Evolutionary conservation across 1,284 basidiomycete species (phyloP).

Genomic region (Naganishia sp.): DNA sequence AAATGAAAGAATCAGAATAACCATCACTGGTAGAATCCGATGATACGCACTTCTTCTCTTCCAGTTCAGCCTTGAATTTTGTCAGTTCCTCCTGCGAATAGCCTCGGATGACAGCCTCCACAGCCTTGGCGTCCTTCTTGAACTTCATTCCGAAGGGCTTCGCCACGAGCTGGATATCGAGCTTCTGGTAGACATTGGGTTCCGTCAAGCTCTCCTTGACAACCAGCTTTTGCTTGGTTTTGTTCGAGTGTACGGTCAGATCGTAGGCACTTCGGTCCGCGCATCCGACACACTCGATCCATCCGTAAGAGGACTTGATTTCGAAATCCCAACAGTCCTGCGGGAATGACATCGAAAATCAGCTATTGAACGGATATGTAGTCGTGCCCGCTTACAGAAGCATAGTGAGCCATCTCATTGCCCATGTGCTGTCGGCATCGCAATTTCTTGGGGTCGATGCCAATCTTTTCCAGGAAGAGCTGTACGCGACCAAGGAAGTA

Average conservation of each 20-base stretch:
- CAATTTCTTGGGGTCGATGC: conserved; percentile 80
- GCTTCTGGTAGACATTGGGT: conserved; percentile 72
- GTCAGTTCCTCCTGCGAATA: conserved; percentile 70
- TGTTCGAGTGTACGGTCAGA: conserved; percentile 61
- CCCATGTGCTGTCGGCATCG: conserved; percentile 97
- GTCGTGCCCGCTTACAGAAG: conserved; percentile 57
- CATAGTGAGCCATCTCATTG: conserved; percentile 99
- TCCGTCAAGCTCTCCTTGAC: conserved; percentile 84
- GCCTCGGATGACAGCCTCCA: conserved; percentile 70
- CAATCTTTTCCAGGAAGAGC: conserved; percentile 88
- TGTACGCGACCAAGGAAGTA: conserved; percentile 95
- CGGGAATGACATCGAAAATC: neutral
- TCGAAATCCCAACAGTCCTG: conserved; percentile 98
- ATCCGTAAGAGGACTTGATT: conserved; percentile 90
- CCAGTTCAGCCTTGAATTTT: conserved; percentile 71
- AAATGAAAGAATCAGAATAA: conserved; percentile 20
- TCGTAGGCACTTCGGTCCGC: conserved; percentile 98
- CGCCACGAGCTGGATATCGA: conserved; percentile 78
- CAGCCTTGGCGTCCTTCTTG: conserved; percentile 74
- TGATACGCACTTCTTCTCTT: conserved; percentile 16
- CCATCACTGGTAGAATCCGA: neutral
- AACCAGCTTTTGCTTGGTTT: conserved; percentile 67
- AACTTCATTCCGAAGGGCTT: conserved; percentile 88
- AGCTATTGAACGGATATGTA: neutral
- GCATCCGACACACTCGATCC: conserved; percentile 99